Conservation (phyloP, 805 yeast genomes). For the Isabelozyma pseudorhagii region DNA sequence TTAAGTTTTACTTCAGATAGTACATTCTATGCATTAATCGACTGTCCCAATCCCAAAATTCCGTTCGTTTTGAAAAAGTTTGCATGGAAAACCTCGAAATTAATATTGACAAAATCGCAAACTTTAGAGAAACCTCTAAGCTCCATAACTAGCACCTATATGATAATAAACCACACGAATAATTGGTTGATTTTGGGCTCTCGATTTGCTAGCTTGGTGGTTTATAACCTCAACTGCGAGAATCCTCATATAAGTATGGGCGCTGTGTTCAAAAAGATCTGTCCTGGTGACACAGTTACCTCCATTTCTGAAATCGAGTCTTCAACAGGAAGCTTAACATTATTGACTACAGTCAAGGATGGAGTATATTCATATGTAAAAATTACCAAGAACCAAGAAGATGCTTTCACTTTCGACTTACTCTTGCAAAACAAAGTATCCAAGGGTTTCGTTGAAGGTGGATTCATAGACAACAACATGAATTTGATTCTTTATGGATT, state of each 20-base stretch:
- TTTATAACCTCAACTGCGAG: slow-evolving; percentile 41
- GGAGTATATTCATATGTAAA: slow-evolving; percentile 52
- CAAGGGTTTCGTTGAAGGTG: slow-evolving; percentile 82
- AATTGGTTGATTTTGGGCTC: slow-evolving; percentile 62
- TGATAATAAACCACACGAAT: slow-evolving; percentile 37
- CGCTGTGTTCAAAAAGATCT: slow-evolving; percentile 43
- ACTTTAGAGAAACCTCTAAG: slow-evolving; percentile 38
- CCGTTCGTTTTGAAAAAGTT: slow-evolving; percentile 46
- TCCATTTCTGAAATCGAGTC: slow-evolving; percentile 41
- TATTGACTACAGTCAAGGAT: slow-evolving; percentile 59
- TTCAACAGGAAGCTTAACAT: slow-evolving; percentile 10
- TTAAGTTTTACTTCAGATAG: slow-evolving; percentile 23
- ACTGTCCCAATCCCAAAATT: slow-evolving; percentile 66
- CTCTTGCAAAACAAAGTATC: slow-evolving; percentile 61
- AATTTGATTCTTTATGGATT: slow-evolving; percentile 72
- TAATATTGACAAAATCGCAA: slow-evolving; percentile 25
- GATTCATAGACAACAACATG: slow-evolving; percentile 34
- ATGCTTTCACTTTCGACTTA: slow-evolving; percentile 15
- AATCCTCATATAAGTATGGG: slow-evolving; percentile 15
- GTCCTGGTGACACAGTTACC: slow-evolving; percentile 69
- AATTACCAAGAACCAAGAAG: slow-evolving; percentile 8
- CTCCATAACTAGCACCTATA: slow-evolving; percentile 56
- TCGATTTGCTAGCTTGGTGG: slow-evolving; percentile 62
- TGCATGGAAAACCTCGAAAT: slow-evolving; percentile 7
- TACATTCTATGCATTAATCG: slow-evolving; percentile 43